These are phyloP conservation scores for Alternaria postmessia DNA, from an alignment of 2,329 filamentous ascomycete genomes.

Conservation along the genomic window DNA sequence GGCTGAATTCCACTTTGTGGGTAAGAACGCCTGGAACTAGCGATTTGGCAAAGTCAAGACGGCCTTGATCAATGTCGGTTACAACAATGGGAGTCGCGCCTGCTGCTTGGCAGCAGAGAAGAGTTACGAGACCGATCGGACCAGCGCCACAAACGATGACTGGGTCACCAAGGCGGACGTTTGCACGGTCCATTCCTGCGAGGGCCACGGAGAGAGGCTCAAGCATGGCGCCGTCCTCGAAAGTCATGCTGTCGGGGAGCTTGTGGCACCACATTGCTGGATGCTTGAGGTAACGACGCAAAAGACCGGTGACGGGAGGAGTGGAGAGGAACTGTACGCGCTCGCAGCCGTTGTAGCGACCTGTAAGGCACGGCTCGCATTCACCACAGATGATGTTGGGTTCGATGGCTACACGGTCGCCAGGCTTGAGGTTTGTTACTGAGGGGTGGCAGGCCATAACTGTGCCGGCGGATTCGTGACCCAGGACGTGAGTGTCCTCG, in stretches of 20 bases:
- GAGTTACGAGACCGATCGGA: conserved; percentile 88
- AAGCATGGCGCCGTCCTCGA: conserved; percentile 87
- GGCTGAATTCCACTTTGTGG: conserved; percentile 73
- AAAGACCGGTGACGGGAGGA: conserved; percentile 84
- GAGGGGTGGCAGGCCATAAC: conserved; percentile 83
- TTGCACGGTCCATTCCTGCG: conserved; percentile 84
- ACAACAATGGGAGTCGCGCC: conserved; percentile 92
- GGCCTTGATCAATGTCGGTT: conserved; percentile 90
- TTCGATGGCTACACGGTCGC: conserved; percentile 92
- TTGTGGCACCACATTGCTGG: conserved; percentile 96
- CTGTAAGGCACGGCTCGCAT: conserved; percentile 90
- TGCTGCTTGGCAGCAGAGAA: conserved; percentile 80
- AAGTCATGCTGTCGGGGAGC: conserved; percentile 84
- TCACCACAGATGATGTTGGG: conserved; percentile 91
- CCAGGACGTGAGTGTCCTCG: conserved; percentile 84
- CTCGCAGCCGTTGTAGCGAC: conserved; percentile 95
- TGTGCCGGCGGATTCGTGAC: conserved; percentile 88
- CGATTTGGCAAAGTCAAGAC: conserved; percentile 83
- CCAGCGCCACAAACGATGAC: conserved; percentile 91
- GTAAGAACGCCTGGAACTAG: conserved; percentile 81
- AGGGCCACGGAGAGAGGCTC: conserved; percentile 91
- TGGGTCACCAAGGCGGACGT: conserved; percentile 82
- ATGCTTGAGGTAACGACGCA: conserved; percentile 94
- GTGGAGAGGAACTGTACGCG: conserved; percentile 87
- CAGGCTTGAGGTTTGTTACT: conserved; percentile 78